Conservation (phyloP, 2,329 filamentous ascomycete genomes). For the Talaromyces pinophilus region DNA sequence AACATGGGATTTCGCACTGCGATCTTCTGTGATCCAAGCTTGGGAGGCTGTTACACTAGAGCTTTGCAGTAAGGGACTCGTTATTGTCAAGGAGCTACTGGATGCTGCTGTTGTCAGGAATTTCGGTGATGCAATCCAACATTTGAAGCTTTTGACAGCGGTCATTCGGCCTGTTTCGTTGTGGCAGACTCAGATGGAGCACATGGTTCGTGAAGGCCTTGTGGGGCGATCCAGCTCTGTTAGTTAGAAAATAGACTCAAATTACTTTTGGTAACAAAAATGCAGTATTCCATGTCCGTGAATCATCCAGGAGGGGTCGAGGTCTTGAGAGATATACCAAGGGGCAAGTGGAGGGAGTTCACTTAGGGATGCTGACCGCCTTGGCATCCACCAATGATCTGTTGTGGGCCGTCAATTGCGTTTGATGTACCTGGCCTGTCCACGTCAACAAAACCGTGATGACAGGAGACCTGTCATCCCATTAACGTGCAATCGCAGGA, state of each 20-base stretch:
- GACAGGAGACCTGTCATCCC: not conserved
- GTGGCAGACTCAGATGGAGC: not conserved
- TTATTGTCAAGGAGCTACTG: not conserved
- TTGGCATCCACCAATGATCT: not conserved
- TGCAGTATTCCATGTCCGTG: not conserved
- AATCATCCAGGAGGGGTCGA: not conserved
- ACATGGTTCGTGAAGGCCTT: not conserved
- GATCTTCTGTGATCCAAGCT: not conserved
- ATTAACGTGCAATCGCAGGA: not conserved
- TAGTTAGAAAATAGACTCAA: not conserved
- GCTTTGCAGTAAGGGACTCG: not conserved
- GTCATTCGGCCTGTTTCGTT: not conserved
- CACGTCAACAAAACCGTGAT: not conserved
- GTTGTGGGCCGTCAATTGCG: not conserved
- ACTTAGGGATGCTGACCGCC: not conserved
- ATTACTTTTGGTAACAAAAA: not conserved
- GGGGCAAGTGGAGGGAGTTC: not conserved
- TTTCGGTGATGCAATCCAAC: not conserved
- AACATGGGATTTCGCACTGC: not conserved
- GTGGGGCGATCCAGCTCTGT: not conserved
- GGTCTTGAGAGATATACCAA: not conserved
- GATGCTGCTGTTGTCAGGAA: not conserved
- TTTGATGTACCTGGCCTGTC: slow-evolving; percentile 9
- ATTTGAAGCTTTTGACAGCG: not conserved
- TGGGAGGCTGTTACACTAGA: not conserved